Conservation (phyloP, 83 land plant genomes). For the Picea engelmannii region DNA sequence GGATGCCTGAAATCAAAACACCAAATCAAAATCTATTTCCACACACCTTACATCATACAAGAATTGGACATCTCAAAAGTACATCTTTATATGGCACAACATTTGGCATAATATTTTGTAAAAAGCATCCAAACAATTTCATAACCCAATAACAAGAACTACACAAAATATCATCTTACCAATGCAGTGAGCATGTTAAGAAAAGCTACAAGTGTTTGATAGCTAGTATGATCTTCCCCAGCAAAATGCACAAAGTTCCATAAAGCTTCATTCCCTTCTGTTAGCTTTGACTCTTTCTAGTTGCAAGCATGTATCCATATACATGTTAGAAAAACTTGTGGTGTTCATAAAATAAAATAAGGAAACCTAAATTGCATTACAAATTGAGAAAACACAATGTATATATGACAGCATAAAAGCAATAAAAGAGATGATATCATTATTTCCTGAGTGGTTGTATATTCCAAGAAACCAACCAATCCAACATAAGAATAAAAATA, state of each 20-base stretch:
- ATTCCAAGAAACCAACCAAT: neutral
- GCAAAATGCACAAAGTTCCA: conserved; percentile 97
- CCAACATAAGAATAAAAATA: neutral
- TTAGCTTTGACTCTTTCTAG: conserved; percentile 86
- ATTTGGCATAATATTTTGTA: neutral
- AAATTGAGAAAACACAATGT: neutral
- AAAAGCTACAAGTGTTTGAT: conserved; percentile 92
- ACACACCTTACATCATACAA: neutral
- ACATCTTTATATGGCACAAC: too few species aligned
- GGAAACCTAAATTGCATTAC: neutral
- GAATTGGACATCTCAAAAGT: neutral
- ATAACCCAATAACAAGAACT: neutral
- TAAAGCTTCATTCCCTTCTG: conserved; percentile 90
- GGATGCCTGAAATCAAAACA: conserved; percentile 64
- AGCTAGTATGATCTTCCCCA: conserved; percentile 93
- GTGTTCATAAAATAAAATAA: neutral
- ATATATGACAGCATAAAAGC: too few species aligned
- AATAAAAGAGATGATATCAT: neutral
- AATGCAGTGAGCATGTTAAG: conserved; percentile 79
- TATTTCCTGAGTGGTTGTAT: neutral
- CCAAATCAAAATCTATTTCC: neutral
- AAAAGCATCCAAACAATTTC: conserved; percentile 6
- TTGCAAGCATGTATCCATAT: neutral
- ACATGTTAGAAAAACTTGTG: neutral
- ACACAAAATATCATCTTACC: conserved; percentile 42